Conservation (phyloP, 257 asterid species). For the Nemophila menziesii region DNA sequence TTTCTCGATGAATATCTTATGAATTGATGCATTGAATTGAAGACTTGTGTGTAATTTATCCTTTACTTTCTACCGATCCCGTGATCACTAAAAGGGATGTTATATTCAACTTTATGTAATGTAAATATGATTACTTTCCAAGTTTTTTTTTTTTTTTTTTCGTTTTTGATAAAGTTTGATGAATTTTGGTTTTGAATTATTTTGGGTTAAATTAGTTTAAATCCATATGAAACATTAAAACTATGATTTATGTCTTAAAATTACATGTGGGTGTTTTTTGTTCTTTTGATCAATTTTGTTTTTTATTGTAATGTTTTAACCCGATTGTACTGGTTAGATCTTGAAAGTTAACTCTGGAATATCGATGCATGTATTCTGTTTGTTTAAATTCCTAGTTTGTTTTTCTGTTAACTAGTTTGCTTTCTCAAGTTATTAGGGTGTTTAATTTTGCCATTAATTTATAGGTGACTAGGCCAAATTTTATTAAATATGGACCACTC, state of each 20-base stretch:
- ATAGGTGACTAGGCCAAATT: too few relatives aligned
- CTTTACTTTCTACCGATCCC: neutral
- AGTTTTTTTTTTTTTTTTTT: too few relatives aligned
- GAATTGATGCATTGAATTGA: neutral
- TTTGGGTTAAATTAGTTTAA: neutral
- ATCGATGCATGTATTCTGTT: neutral
- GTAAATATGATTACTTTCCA: too few relatives aligned
- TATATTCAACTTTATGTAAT: neutral
- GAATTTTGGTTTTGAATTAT: neutral
- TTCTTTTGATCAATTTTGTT: neutral
- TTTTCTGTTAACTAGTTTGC: too few relatives aligned
- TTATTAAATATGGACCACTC: too few relatives aligned
- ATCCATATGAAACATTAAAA: neutral
- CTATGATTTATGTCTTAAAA: neutral
- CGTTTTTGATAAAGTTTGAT: neutral
- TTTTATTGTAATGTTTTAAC: neutral
- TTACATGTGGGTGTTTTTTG: neutral
- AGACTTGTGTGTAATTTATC: neutral
- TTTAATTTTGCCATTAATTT: too few relatives aligned
- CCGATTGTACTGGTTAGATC: neutral
- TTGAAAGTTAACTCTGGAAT: neutral
- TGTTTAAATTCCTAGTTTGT: too few relatives aligned
- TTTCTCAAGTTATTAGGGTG: too few relatives aligned
- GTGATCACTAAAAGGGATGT: neutral
- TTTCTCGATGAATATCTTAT: neutral